Evolutionary conservation across 192 early-diverging fungal genomes (phyloP).

Genomic region (Entrophospora sp.): DNA sequence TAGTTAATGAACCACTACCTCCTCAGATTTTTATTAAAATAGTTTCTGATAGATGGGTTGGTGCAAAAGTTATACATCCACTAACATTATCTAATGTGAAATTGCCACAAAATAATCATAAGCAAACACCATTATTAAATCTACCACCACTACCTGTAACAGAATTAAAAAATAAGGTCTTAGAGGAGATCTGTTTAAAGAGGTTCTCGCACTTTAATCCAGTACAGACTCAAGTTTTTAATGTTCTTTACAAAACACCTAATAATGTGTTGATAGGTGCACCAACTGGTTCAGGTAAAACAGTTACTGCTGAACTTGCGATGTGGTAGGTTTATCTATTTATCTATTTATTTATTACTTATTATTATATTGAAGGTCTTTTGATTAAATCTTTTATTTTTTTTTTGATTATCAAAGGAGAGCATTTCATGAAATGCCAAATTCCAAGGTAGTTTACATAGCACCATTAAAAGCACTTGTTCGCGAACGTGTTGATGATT

Average conservation of each 20-base stretch:
- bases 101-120: conserved; percentile 75
- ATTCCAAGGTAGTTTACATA: conserved; percentile 90
- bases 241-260: conserved; percentile 81
- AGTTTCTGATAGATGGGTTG: conserved; percentile 92
- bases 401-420: conserved; percentile 15
- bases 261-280: conserved; percentile 89
- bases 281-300: conserved; percentile 97
- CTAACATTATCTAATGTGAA: conserved; percentile 90
- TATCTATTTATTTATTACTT: not conserved
- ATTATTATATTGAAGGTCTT: too few species aligned
- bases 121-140: conserved; percentile 87
- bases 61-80: conserved; percentile 73
- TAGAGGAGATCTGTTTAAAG: conserved; percentile 78
- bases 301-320: conserved; percentile 91
- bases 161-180: conserved; percentile 67
- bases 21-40: conserved; percentile 89
- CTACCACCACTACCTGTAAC: conserved; percentile 85
- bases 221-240: conserved; percentile 98
- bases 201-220: conserved; percentile 97
- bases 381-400: not conserved
- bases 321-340: conserved; percentile 76
- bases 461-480: conserved; percentile 97
- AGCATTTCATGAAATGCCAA: conserved; percentile 74
- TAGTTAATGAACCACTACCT: conserved; percentile 84
- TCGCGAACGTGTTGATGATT: conserved; percentile 88